A percentile compares a stretch with the other conserved stretches of the same genome.
Evolutionary conservation across 768 basidiomycete genomes (phyloP).

Genomic region (Naganishia kalamii): DNA sequence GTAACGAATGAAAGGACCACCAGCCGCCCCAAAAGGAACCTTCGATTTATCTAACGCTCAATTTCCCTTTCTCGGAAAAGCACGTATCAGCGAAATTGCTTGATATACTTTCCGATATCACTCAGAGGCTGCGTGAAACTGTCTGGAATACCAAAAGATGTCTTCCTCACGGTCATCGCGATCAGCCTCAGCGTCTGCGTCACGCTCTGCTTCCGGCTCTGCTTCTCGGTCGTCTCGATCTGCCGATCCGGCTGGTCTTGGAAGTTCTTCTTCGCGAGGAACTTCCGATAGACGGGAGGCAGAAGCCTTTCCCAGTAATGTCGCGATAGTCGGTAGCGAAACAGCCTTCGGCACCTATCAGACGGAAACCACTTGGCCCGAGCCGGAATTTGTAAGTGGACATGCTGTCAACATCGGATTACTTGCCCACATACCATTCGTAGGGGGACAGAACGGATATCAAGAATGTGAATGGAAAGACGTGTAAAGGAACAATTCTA

Average conservation of each 20-base stretch:
- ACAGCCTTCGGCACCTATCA: constrained; percentile 13
- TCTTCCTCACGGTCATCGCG: too few relatives aligned
- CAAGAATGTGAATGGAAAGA: constrained; percentile 24
- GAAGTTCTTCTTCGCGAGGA: constrained; percentile 11
- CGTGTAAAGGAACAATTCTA: constrained; percentile 18
- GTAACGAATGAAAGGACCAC: too few relatives aligned
- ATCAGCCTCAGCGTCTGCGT: too few relatives aligned
- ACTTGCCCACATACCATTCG: not conserved
- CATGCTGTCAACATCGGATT: not conserved
- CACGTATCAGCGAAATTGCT: too few relatives aligned
- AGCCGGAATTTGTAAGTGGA: constrained; percentile 21
- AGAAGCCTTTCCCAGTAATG: constrained; percentile 10
- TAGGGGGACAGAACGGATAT: constrained; percentile 22
- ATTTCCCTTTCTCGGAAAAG: too few relatives aligned
- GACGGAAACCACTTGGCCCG: constrained; percentile 23
- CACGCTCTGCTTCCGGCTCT: too few relatives aligned
- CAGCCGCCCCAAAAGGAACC: too few relatives aligned
- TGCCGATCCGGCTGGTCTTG: not conserved
- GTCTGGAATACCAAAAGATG: too few relatives aligned
- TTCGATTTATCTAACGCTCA: too few relatives aligned
- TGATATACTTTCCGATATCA: too few relatives aligned
- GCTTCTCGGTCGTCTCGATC: not conserved
- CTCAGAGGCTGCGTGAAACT: too few relatives aligned
- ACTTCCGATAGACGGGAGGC: constrained; percentile 23
- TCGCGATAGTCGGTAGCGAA: constrained; percentile 17